Evolutionary conservation across 2,329 filamentous ascomycete genomes (phyloP).

Genomic region (Stemphylium beticola): DNA sequence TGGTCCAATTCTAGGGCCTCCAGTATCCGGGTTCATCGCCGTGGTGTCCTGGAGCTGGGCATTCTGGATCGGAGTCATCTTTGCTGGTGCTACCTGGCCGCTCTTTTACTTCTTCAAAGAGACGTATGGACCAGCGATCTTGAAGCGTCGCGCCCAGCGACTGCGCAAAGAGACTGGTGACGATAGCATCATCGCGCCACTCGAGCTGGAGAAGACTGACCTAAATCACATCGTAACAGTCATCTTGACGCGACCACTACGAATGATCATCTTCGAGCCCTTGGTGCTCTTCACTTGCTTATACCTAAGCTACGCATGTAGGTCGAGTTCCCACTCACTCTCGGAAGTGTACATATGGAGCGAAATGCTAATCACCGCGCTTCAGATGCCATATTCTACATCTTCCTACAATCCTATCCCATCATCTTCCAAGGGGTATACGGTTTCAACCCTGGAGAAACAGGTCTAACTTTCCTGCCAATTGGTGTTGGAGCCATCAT

Average conservation of each 20-base stretch:
- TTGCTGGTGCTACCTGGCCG: constrained; percentile 67
- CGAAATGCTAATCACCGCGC: neutral
- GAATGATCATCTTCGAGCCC: constrained; percentile 76
- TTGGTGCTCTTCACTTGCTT: constrained; percentile 76
- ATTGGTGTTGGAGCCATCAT: constrained; percentile 69
- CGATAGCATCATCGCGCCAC: constrained; percentile 62
- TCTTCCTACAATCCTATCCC: constrained; percentile 77
- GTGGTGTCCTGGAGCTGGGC: constrained; percentile 71
- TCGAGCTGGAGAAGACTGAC: constrained; percentile 67
- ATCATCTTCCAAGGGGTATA: constrained; percentile 70
- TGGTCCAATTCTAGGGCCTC: constrained; percentile 70
- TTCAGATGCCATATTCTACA: constrained; percentile 65
- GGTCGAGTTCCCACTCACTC: constrained; percentile 12
- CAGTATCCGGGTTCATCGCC: constrained; percentile 68
- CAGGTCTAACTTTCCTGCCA: constrained; percentile 72
- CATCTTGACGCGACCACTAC: constrained; percentile 73
- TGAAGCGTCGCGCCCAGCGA: constrained; percentile 60
- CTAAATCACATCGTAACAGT: constrained; percentile 67
- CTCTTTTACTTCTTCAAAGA: constrained; percentile 66
- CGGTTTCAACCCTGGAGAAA: constrained; percentile 66
- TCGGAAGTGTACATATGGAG: too few species aligned
- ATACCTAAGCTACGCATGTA: constrained; percentile 68
- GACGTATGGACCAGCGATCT: constrained; percentile 54
- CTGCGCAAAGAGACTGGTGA: constrained; percentile 64
- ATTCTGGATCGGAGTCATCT: constrained; percentile 73